Percentiles rank a stretch among this genome's conserved stretches.
These are phyloP conservation scores for Sisymbrium irio DNA, from an alignment of 345 rosid species.

Conservation along the genomic window DNA sequence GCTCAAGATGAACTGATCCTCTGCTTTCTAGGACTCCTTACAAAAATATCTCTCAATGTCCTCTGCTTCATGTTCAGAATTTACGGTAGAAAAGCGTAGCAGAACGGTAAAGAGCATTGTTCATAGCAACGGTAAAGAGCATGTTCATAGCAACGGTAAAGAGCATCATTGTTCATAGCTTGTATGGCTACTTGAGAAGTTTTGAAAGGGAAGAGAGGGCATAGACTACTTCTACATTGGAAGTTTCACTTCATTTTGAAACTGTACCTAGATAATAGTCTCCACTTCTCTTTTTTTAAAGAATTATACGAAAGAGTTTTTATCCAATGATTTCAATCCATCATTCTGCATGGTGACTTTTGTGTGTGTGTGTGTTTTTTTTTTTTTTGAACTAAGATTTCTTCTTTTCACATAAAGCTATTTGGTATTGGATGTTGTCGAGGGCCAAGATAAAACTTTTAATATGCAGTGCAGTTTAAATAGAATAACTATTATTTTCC, in stretches of 20 bases:
- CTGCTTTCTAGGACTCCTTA: neutral
- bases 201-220: constrained; percentile 21
- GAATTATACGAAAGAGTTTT: constrained; percentile 6
- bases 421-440: neutral
- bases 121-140: no score
- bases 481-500: neutral
- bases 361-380: neutral
- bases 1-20: constrained; percentile 61
- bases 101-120: constrained; percentile 4
- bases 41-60: constrained; percentile 1
- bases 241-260: constrained; percentile 10
- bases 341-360: neutral
- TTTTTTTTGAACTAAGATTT: neutral
- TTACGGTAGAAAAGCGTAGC: neutral
- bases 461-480: neutral
- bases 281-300: neutral
- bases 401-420: neutral
- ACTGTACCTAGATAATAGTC: constrained; percentile 15
- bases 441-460: neutral
- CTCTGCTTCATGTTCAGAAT: constrained; percentile 8
- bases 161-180: neutral
- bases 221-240: constrained; percentile 9
- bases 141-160: constrained; percentile 11
- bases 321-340: neutral
- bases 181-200: constrained; percentile 10